phyloP scores from a whole-genome alignment of 2,329 filamentous ascomycete species.

The Beauveria varroae region DNA sequence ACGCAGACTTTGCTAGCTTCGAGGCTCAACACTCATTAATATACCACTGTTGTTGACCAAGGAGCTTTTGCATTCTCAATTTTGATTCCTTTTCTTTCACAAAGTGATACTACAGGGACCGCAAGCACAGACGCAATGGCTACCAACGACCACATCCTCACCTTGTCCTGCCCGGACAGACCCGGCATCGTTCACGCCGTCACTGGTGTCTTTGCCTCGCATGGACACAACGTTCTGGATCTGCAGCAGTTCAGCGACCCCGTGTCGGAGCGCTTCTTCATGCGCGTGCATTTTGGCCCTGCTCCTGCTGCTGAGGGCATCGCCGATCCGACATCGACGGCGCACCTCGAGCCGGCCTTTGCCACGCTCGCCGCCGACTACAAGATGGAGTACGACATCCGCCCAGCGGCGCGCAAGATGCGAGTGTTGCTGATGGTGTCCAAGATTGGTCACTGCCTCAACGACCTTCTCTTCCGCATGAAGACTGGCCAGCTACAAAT shows the following conservation, averaged over 20 bases:
- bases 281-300: constrained; percentile 77
- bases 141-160: constrained; percentile 59
- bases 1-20: constrained; percentile 6
- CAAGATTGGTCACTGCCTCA: constrained; percentile 80
- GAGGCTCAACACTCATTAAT: constrained; percentile 13
- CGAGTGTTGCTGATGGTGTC: constrained; percentile 82
- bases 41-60: constrained; percentile 12
- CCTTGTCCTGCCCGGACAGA: constrained; percentile 76
- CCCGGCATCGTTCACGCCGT: constrained; percentile 80
- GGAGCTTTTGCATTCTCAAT: constrained; percentile 7
- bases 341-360: constrained; percentile 49
- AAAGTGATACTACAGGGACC: neutral
- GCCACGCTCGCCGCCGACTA: constrained; percentile 53
- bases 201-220: constrained; percentile 65
- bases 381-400: constrained; percentile 64
- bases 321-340: constrained; percentile 29
- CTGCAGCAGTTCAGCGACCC: constrained; percentile 79
- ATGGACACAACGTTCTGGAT: constrained; percentile 75
- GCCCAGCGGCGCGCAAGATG: constrained; percentile 60
- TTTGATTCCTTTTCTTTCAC: neutral
- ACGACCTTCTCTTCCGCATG: constrained; percentile 74
- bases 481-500: constrained; percentile 67
- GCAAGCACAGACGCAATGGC: constrained; percentile 25
- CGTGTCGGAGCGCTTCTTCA: constrained; percentile 70
- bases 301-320: constrained; percentile 30